Evolutionary conservation across 1,139 yeast species (phyloP).

Genomic region (Yamadazyma songkhlaensis): DNA sequence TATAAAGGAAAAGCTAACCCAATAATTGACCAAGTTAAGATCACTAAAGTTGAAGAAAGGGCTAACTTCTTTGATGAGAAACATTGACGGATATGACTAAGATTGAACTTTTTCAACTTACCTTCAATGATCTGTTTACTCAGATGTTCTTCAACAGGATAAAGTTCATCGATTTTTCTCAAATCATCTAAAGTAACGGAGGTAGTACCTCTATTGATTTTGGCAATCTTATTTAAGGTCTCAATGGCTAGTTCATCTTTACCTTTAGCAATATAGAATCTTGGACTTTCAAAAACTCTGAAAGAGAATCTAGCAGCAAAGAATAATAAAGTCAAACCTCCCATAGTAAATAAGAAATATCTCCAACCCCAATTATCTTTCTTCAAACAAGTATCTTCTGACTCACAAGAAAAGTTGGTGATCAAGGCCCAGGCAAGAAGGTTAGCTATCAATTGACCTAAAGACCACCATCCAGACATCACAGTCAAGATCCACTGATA

Average conservation of each 20-base stretch:
- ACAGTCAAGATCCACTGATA: conserved; percentile 42
- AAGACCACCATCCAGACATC: conserved; percentile 45
- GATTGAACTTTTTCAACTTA: conserved; percentile 25
- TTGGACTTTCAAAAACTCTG: conserved; percentile 39
- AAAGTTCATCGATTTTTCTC: conserved; percentile 22
- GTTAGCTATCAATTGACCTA: conserved; percentile 40
- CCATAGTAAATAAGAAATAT: conserved; percentile 39
- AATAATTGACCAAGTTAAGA: conserved; percentile 41
- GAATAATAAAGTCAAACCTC: conserved; percentile 39
- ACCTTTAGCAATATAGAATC: conserved; percentile 38
- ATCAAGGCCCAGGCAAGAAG: conserved; percentile 41
- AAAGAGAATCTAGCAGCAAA: conserved; percentile 34
- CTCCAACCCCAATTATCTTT: conserved; percentile 45
- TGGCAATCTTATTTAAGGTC: conserved; percentile 35
- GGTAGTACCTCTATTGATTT: conserved; percentile 24
- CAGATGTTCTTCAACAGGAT: conserved; percentile 11
- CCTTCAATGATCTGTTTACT: conserved; percentile 17
- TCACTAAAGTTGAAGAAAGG: conserved; percentile 32
- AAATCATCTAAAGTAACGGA: conserved; percentile 32
- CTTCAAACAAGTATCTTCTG: conserved; percentile 23
- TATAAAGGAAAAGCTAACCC: conserved; percentile 47
- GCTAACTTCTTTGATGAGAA: conserved; percentile 35
- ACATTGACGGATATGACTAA: conserved; percentile 33
- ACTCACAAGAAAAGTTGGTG: conserved; percentile 35
- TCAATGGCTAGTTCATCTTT: conserved; percentile 35